phyloP scores from a whole-genome alignment of 495 filamentous ascomycete species.

The Lophiostoma macrostomum region DNA sequence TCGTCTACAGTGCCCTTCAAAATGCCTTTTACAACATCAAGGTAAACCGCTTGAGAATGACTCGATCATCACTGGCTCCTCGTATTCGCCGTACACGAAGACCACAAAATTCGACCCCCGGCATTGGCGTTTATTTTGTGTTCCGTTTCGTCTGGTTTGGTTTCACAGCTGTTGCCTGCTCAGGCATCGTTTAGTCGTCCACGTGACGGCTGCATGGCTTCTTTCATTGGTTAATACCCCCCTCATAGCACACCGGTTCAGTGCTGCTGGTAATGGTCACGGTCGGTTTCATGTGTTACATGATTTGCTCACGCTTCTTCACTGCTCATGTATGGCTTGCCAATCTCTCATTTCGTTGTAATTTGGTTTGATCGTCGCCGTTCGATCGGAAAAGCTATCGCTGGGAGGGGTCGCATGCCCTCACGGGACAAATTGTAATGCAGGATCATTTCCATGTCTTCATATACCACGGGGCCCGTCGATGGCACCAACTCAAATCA shows the following conservation, averaged over 20 bases:
- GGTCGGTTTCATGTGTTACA: background rate
- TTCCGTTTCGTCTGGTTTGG: background rate
- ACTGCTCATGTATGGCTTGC: background rate
- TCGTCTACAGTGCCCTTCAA: no score
- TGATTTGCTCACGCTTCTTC: conserved; percentile 1
- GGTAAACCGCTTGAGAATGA: no score
- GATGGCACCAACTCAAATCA: no score
- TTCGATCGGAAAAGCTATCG: no score
- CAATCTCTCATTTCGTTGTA: background rate
- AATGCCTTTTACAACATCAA: no score
- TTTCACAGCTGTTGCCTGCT: background rate
- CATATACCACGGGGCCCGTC: no score
- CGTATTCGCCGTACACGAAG: background rate
- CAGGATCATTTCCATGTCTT: no score
- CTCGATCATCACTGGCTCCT: no score
- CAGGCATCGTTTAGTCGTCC: background rate
- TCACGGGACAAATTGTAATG: no score
- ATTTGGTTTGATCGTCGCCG: no score
- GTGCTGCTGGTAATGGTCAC: background rate
- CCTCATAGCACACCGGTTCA: background rate
- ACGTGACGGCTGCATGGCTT: background rate
- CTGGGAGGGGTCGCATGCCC: no score
- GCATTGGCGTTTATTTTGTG: conserved; percentile 8
- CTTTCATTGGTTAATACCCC: conserved; percentile 5
- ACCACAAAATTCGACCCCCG: background rate